These are phyloP conservation scores for Lepidium africanum DNA, from an alignment of 345 rosid species.

Conservation along the genomic window DNA sequence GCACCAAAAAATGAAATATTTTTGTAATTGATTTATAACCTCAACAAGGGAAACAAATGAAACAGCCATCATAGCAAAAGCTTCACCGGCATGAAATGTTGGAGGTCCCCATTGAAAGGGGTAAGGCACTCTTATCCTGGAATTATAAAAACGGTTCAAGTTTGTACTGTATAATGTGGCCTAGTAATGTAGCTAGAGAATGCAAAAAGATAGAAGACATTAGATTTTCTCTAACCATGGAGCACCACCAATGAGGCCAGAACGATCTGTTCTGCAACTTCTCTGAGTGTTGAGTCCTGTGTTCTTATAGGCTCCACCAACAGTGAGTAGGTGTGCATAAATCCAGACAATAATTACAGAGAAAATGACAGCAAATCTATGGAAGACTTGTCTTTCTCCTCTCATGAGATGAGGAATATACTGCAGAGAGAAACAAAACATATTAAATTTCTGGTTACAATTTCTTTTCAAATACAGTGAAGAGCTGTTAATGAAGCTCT, in stretches of 20 bases:
- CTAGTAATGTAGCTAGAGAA: not conserved
- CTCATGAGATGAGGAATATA: conserved; percentile 62
- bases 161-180: not conserved
- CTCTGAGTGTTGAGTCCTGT: conserved; percentile 53
- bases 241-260: conserved; percentile 75
- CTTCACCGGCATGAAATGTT: conserved; percentile 91
- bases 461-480: not conserved
- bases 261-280: conserved; percentile 84
- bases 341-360: conserved; percentile 85
- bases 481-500: not conserved
- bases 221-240: conserved; percentile 59
- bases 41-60: conserved; percentile 90
- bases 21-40: conserved; percentile 32
- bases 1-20: not conserved
- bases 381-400: conserved; percentile 58
- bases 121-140: conserved; percentile 91
- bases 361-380: conserved; percentile 84
- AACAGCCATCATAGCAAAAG: conserved; percentile 92
- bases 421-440: conserved; percentile 33
- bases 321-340: conserved; percentile 87
- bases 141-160: not conserved
- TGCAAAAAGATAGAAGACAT: not conserved
- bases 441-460: not conserved
- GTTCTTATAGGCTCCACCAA: conserved; percentile 87
- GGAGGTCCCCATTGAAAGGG: conserved; percentile 99